Conservation (phyloP, 768 basidiomycete species). For the Auriscalpium vulgare region DNA sequence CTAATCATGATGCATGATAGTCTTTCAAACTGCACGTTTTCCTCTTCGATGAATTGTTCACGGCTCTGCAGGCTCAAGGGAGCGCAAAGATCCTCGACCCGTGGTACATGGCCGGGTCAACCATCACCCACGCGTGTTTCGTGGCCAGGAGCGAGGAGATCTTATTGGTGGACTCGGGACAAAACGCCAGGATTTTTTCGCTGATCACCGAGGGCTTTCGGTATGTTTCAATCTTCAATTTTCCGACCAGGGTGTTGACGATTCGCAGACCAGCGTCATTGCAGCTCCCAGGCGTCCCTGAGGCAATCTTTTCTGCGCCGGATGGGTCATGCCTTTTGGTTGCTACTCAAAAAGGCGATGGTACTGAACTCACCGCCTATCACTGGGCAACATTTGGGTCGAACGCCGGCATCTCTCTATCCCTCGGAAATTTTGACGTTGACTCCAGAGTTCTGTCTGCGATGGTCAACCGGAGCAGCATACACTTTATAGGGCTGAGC, state of each 20-base stretch:
- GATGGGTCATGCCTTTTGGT: slow-evolving; percentile 47
- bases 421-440: slow-evolving; percentile 21
- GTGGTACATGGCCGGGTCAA: slow-evolving; percentile 32
- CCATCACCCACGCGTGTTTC: slow-evolving; percentile 34
- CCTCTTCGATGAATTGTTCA: slow-evolving; percentile 37
- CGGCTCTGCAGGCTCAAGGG: slow-evolving; percentile 34
- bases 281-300: slow-evolving; percentile 28
- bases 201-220: slow-evolving; percentile 45
- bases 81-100: slow-evolving; percentile 29
- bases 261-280: slow-evolving; percentile 36
- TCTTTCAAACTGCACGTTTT: slow-evolving; percentile 36
- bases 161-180: slow-evolving; percentile 36
- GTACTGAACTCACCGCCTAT: slow-evolving; percentile 29
- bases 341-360: slow-evolving; percentile 17
- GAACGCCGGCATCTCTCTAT: slow-evolving; percentile 33
- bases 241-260: too few relatives aligned
- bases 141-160: slow-evolving; percentile 45
- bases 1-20: neutral
- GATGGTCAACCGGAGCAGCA: slow-evolving; percentile 30
- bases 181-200: slow-evolving; percentile 44
- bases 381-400: slow-evolving; percentile 55
- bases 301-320: slow-evolving; percentile 36
- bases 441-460: slow-evolving; percentile 34
- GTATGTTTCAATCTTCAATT: slow-evolving; percentile 21
- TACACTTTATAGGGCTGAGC: slow-evolving; percentile 38